Evolutionary conservation across 768 basidiomycete genomes (phyloP), one percentile per base, ranked within the genome.

Genomic region (Boletellus emodensis): DNA sequence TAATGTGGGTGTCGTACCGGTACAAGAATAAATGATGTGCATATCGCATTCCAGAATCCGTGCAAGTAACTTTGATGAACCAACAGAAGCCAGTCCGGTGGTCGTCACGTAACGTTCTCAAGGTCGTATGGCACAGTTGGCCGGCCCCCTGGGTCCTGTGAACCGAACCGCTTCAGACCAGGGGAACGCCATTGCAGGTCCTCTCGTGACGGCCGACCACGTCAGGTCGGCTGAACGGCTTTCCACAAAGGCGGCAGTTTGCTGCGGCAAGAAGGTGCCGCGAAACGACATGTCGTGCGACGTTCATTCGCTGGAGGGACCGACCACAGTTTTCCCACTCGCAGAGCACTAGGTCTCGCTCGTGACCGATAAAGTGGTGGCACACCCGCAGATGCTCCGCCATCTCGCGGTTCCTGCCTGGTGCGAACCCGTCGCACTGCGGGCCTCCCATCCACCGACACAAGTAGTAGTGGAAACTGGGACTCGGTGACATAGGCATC

Each of bases 371-470:
- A 3, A 65, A 67, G 5, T 34, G 37, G 37, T 65, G 64, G 3
- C 14, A 45, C 0, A 35, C 44, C 1, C 64, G 55, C 6, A 65
- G 43, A 32, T 65, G 64, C 14, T 65, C 65, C 1, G 56, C 60
- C 64, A 65, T 65, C 22, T 65, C 64, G n/a, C 65, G 58, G 41
- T 67, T 65, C 30, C 41, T 64, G 3, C 65, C 65, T 1, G 64
- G 64, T 34, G 60, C 64, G 6, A 18, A 32, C 30, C 60, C 65
- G 22, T 56, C 35, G 48, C 64, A 65, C 10, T 0, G 49, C 15
- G 63, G 55, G 32, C 60, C 62, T 10, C 58, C 32, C 40, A 55
- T n/a, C 65, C 65, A 67, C 6, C 49, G 53, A 37, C 62, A 64
- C 26, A 28, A 32, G 42, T 60, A 47, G 20, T 44, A 57, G 2